phyloP scores from a whole-genome alignment of 2,329 filamentous ascomycete genomes.

The Neonectria sp. region DNA sequence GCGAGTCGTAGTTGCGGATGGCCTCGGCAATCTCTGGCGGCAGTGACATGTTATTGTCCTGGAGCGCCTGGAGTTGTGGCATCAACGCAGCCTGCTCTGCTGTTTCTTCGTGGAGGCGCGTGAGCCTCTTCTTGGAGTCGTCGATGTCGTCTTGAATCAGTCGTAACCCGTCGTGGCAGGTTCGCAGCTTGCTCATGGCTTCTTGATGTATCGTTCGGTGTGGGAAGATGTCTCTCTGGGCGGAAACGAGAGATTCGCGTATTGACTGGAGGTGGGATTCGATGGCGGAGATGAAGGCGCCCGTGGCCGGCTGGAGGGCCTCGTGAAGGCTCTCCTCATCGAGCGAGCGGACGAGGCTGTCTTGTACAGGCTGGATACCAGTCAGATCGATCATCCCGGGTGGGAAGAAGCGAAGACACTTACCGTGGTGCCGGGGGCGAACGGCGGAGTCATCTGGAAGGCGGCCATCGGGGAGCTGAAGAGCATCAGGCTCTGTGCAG shows the following conservation, averaged over 20 bases:
- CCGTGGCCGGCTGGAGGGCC: conserved; percentile 42
- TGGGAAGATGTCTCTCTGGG: conserved; percentile 47
- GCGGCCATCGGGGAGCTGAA: conserved; percentile 49
- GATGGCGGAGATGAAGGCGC: conserved; percentile 39
- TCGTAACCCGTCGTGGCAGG: conserved; percentile 38
- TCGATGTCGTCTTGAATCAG: conserved; percentile 42
- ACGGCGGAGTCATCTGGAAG: conserved; percentile 48
- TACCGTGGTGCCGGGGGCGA: conserved; percentile 35
- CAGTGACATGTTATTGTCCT: conserved; percentile 47
- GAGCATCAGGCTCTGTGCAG: conserved; percentile 49
- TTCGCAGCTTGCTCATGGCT: conserved; percentile 41
- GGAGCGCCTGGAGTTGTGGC: conserved; percentile 46
- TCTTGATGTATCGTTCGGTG: conserved; percentile 47
- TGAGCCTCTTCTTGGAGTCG: conserved; percentile 37
- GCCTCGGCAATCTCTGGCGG: conserved; percentile 48
- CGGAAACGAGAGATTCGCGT: conserved; percentile 40
- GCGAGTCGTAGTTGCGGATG: conserved; percentile 45
- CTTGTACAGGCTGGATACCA: conserved; percentile 23
- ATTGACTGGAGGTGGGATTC: conserved; percentile 44
- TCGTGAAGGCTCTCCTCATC: conserved; percentile 42
- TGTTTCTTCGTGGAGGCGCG: conserved; percentile 42
- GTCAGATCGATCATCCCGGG: neutral
- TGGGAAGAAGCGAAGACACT: conserved; percentile 11
- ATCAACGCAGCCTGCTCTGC: conserved; percentile 44
- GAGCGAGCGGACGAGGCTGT: conserved; percentile 38